phyloP scores from a whole-genome alignment of 2,329 filamentous ascomycete genomes.

The Aureobasidium sp. region DNA sequence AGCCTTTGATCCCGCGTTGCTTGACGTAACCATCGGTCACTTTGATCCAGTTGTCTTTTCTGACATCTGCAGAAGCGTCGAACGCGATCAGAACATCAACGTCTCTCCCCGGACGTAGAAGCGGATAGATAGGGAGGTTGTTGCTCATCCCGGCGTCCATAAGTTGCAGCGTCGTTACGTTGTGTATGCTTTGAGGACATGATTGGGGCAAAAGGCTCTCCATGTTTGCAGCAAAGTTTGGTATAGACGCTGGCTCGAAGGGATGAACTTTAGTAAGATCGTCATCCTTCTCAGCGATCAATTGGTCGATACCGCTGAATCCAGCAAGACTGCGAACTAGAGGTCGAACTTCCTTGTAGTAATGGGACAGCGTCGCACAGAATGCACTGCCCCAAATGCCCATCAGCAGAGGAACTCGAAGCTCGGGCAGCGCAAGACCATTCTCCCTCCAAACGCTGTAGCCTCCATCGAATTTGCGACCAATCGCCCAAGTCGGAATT shows the following conservation, averaged over 20 bases:
- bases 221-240: constrained; percentile 83
- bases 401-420: constrained; percentile 73
- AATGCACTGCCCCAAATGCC: constrained; percentile 97
- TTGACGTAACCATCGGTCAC: constrained; percentile 88
- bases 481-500: constrained; percentile 90
- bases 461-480: constrained; percentile 70
- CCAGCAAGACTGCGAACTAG: constrained; percentile 66
- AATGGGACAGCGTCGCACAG: constrained; percentile 89
- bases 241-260: constrained; percentile 82
- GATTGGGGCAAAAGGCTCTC: constrained; percentile 63
- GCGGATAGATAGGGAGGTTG: constrained; percentile 90
- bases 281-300: constrained; percentile 73
- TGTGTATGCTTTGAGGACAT: constrained; percentile 67
- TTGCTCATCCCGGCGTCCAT: constrained; percentile 99
- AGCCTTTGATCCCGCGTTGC: constrained; percentile 84
- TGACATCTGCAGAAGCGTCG: constrained; percentile 87
- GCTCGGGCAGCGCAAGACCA: constrained; percentile 68
- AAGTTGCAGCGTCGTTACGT: constrained; percentile 51
- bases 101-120: constrained; percentile 77
- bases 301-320: constrained; percentile 63
- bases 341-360: constrained; percentile 89
- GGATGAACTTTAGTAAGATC: constrained; percentile 89
- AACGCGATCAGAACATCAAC: constrained; percentile 89
- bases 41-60: constrained; percentile 91
- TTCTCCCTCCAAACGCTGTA: constrained; percentile 53